Evolutionary conservation across 2,329 filamentous ascomycete genomes (phyloP), one percentile per base, ranked within the genome.

Genomic region (Corinectria fuckeliana): DNA sequence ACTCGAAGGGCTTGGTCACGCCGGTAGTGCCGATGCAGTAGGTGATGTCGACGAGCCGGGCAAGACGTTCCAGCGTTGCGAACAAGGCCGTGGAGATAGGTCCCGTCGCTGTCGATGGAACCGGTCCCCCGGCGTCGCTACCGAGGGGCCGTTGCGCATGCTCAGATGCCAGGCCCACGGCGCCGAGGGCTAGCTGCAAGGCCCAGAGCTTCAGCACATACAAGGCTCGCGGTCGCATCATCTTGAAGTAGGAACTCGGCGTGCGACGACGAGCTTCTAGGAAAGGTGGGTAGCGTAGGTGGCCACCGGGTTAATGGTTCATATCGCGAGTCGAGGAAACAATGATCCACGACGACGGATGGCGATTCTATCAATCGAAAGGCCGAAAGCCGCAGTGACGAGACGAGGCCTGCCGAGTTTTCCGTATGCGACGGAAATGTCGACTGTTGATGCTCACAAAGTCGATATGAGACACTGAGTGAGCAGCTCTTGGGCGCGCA

Each of bases 1-100:
- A 99, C 28, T 83, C 78, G 75, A 99, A 99, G 0, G 95, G 95
- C 66, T 88, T 88, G 49, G 84, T 82, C 61, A 99, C 88, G 36
- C 94, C 95, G 0, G 91, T 89, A 5, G 85, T 88, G 62, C 93
- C 93, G 58, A 98, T 91, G 75, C 95, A 99, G 78, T 98, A 98
- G 47, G 92, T 82, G 60, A 98, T 95, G 74, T 99, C 95, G 63
- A 97, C 94, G 23, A 98, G 85, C 53, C 93, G 89, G n/a, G 94
- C 87, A 55, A 94, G 82, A 70, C 96, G 91, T 76, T 97, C 93
- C 13, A 99, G 87, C 16, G 91, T 88, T 58, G 85, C 80, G 77
- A 96, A 98, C 61, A 97, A 83, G 21, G 80, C 71, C 25, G 77
- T 71, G 4, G 90, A 88, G 56, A 95, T 65, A 21, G 54, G 39